These are phyloP conservation scores for Chloris gayana DNA, from an alignment of 176 grass and related monocot species.

Conservation along the genomic window DNA sequence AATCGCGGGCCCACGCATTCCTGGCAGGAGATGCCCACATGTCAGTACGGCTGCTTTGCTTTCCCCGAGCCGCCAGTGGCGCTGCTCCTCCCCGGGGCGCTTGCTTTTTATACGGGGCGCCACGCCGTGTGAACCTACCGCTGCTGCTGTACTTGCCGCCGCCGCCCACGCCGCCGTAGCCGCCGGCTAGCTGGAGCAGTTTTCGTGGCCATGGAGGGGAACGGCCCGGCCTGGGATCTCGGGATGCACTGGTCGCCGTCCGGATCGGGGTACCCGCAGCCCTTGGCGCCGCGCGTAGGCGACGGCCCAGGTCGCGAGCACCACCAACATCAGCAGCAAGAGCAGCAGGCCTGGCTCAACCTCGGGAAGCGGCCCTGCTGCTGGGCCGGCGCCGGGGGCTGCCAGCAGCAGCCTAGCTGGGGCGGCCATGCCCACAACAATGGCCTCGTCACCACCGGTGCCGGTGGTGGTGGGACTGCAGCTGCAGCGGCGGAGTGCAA, in stretches of 20 bases:
- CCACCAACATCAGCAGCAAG: slow-evolving; percentile 30
- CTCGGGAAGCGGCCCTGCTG: slow-evolving; percentile 65
- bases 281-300: slow-evolving; percentile 1
- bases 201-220: slow-evolving; percentile 48
- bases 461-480: background rate
- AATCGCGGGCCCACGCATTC: background rate
- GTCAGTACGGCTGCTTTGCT: slow-evolving; percentile 25
- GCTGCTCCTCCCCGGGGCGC: slow-evolving; percentile 50
- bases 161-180: background rate
- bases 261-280: slow-evolving; percentile 17
- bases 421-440: background rate
- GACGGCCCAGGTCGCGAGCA: background rate
- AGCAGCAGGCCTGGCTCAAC: slow-evolving; percentile 63
- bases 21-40: slow-evolving; percentile 47
- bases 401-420: background rate
- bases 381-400: slow-evolving; percentile 7
- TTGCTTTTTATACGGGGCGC: slow-evolving; percentile 33
- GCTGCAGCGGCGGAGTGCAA: background rate
- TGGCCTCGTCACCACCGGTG: background rate
- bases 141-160: background rate
- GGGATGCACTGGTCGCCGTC: slow-evolving; percentile 43
- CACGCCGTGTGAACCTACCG: slow-evolving; percentile 23
- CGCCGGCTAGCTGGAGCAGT: background rate
- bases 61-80: slow-evolving; percentile 22
- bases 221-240: slow-evolving; percentile 17